These are phyloP conservation scores for Sclerotinia trifoliorum DNA, from an alignment of 2,329 filamentous ascomycete species.

Conservation along the genomic window DNA sequence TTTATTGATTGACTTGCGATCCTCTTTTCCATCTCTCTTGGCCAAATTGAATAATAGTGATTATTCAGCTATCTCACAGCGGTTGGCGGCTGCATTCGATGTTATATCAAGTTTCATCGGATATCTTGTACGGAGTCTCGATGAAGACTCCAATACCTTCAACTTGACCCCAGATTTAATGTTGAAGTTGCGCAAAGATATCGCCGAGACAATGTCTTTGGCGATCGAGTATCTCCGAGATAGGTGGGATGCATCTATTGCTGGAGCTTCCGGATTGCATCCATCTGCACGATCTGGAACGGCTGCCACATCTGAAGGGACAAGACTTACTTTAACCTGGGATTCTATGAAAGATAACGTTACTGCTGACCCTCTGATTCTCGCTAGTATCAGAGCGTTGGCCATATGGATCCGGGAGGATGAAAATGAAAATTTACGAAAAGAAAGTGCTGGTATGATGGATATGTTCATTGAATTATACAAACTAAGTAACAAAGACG, in stretches of 20 bases:
- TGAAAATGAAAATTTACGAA: conserved; percentile 57
- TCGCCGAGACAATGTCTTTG: conserved; percentile 62
- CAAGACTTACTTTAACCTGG: conserved; percentile 54
- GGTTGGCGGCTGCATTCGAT: conserved; percentile 61
- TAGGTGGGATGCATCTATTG: conserved; percentile 65
- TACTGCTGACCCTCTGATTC: conserved; percentile 55
- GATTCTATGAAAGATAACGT: conserved; percentile 51
- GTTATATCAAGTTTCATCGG: conserved; percentile 59
- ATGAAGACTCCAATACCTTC: conserved; percentile 45
- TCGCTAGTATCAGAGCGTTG: conserved; percentile 57
- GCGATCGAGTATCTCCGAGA: conserved; percentile 66
- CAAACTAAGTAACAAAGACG: conserved; percentile 34
- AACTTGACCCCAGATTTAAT: conserved; percentile 58
- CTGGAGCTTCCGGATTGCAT: conserved; percentile 61
- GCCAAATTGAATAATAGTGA: conserved; percentile 54
- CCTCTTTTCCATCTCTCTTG: conserved; percentile 60
- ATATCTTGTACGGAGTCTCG: conserved; percentile 54
- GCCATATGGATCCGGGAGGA: conserved; percentile 70
- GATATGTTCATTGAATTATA: conserved; percentile 67
- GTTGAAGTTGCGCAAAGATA: conserved; percentile 57
- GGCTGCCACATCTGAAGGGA: conserved; percentile 47
- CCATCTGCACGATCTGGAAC: conserved; percentile 51
- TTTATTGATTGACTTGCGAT: conserved; percentile 64
- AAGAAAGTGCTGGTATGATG: conserved; percentile 50
- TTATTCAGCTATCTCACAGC: conserved; percentile 51